A percentile compares a stretch with the other conserved stretches of the same genome.
Conservation (phyloP, 371 early-diverging fungal species). For the Smittium mucronatum region DNA sequence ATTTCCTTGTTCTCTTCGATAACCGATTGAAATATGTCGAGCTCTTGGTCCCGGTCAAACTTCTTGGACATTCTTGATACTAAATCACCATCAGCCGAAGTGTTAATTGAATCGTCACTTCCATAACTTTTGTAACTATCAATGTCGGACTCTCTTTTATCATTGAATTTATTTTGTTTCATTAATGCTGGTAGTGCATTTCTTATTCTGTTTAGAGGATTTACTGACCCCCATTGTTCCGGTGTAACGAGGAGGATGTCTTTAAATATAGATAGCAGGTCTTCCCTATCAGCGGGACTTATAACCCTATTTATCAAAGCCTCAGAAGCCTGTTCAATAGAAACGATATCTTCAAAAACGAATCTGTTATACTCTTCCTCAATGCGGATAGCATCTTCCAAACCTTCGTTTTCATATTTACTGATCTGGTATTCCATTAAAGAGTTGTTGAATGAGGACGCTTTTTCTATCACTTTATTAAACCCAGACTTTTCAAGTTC, state of each 20-base stretch:
- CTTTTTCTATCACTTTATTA: conserved; percentile 1
- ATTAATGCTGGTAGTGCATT: background rate
- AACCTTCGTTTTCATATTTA: conserved; percentile 4
- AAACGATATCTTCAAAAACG: background rate
- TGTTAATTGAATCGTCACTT: background rate
- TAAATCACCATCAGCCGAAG: background rate
- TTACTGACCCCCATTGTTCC: background rate
- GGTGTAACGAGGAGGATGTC: conserved; percentile 8
- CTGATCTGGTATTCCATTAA: background rate
- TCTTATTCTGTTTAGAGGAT: background rate
- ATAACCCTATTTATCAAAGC: background rate
- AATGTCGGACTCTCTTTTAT: too few relatives aligned
- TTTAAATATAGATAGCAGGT: background rate
- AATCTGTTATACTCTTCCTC: background rate
- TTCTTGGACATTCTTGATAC: background rate
- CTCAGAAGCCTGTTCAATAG: background rate
- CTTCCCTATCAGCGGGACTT: background rate
- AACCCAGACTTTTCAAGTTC: conserved; percentile 9
- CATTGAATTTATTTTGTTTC: background rate
- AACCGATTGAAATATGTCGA: conserved; percentile 2
- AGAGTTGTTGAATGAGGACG: background rate
- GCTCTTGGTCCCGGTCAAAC: conserved; percentile 9
- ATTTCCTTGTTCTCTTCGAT: conserved; percentile 5
- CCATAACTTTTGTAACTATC: background rate
- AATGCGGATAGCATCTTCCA: background rate